Evolutionary conservation across 805 yeast genomes (phyloP).

Genomic region (Saccharomycopsis microspora): DNA sequence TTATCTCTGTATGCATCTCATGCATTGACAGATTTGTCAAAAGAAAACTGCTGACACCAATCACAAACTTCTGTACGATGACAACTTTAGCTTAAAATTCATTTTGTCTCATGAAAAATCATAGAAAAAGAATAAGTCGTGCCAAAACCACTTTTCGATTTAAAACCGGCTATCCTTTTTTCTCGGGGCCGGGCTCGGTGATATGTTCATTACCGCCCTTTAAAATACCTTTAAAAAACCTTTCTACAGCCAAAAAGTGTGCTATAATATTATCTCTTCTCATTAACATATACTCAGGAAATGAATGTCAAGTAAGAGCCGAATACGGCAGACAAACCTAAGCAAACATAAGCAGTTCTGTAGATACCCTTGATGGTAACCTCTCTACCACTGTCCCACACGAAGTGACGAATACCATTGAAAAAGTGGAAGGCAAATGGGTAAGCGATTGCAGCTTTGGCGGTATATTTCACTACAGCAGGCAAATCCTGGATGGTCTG

Average conservation of each 20-base stretch:
- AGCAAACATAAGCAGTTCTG: conserved; percentile 80
- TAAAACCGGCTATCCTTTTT: no score
- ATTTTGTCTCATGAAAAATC: no score
- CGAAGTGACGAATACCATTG: conserved; percentile 86
- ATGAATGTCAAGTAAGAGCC: conserved; percentile 46
- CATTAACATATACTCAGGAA: conserved; percentile 18
- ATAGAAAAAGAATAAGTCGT: no score
- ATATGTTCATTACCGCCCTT: background rate
- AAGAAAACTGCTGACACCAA: no score
- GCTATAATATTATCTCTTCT: conserved; percentile 4
- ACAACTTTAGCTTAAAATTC: no score
- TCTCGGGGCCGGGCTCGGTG: background rate
- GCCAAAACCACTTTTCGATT: no score
- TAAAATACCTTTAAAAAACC: conserved; percentile 3
- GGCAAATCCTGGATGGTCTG: conserved; percentile 55
- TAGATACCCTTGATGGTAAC: conserved; percentile 79
- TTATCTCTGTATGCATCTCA: no score
- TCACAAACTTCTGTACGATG: no score
- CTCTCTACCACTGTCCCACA: conserved; percentile 85
- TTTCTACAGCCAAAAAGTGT: background rate
- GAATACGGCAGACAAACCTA: conserved; percentile 43
- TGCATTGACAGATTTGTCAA: no score
- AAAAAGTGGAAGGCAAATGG: conserved; percentile 81
- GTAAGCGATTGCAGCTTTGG: conserved; percentile 63
- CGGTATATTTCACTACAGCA: conserved; percentile 41